These are phyloP conservation scores for Begonia loranthoides DNA, from an alignment of 306 rosid species.

Conservation along the genomic window DNA sequence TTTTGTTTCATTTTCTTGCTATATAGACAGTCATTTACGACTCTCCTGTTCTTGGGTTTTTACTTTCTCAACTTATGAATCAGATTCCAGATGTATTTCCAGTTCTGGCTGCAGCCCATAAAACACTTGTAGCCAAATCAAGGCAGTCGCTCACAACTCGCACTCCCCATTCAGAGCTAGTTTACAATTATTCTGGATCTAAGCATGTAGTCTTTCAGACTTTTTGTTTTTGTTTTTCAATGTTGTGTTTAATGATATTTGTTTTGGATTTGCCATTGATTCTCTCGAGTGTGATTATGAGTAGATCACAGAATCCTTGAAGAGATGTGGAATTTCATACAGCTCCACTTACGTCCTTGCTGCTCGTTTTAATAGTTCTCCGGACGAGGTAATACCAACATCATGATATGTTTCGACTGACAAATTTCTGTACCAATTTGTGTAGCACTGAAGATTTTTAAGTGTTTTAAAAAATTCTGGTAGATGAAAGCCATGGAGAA, in stretches of 20 bases:
- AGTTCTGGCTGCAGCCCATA: conserved; percentile 68
- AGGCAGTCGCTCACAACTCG: conserved; percentile 69
- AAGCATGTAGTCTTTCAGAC: conserved; percentile 49
- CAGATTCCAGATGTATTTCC: conserved; percentile 86
- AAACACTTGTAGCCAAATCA: conserved; percentile 58
- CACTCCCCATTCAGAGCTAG: conserved; percentile 91
- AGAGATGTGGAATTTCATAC: conserved; percentile 75
- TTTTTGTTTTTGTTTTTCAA: neutral
- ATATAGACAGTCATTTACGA: neutral
- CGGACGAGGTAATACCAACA: conserved; percentile 44
- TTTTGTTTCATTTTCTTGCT: neutral
- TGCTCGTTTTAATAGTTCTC: conserved; percentile 60
- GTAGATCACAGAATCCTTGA: conserved; percentile 83
- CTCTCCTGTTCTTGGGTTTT: conserved; percentile 3
- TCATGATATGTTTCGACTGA: neutral
- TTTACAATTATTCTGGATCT: conserved; percentile 81
- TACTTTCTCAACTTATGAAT: conserved; percentile 14
- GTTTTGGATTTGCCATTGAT: no score
- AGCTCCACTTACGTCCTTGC: conserved; percentile 62
- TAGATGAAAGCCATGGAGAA: conserved; percentile 58
- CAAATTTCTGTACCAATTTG: neutral
- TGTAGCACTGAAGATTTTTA: neutral
- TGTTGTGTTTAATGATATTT: no score
- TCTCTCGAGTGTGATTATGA: neutral
- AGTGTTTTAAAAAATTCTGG: neutral